Conservation (phyloP, 495 filamentous ascomycete genomes). For the Aspergillus nanangensis region DNA sequence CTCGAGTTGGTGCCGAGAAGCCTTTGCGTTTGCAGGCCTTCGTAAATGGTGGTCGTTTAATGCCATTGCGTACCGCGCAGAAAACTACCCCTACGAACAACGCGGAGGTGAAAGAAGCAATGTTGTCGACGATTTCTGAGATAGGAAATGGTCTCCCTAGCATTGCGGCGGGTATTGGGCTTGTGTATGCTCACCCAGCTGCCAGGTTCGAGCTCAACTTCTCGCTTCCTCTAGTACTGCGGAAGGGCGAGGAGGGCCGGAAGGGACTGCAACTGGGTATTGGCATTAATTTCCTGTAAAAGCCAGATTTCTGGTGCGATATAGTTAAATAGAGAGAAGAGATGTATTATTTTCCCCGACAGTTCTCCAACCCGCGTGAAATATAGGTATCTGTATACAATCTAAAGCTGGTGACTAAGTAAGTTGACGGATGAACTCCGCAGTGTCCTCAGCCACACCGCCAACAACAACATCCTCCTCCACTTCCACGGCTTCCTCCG, state of each 20-base stretch:
- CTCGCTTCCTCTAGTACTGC: slow-evolving; percentile 74
- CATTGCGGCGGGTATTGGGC: slow-evolving; percentile 77
- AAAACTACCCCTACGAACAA: slow-evolving; percentile 48
- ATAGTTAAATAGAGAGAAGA: slow-evolving; percentile 1
- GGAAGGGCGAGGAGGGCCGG: slow-evolving; percentile 76
- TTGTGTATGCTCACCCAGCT: slow-evolving; percentile 90
- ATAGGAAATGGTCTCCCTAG: slow-evolving; percentile 75
- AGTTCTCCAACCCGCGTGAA: no score
- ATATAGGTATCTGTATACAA: no score
- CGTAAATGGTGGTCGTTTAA: slow-evolving; percentile 80
- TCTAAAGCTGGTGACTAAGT: no score
- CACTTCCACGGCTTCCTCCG: no score
- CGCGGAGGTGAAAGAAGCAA: slow-evolving; percentile 48
- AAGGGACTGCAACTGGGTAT: slow-evolving; percentile 93
- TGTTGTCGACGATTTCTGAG: slow-evolving; percentile 54
- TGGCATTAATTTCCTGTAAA: slow-evolving; percentile 86
- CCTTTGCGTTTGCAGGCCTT: slow-evolving; percentile 89
- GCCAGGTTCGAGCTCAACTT: slow-evolving; percentile 96
- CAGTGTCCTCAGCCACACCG: no score
- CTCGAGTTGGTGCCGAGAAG: slow-evolving; percentile 67
- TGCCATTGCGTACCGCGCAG: slow-evolving; percentile 62
- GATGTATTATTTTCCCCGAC: neutral
- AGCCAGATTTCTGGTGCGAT: slow-evolving; percentile 2
- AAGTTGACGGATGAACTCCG: no score
- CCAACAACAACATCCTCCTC: no score